Evolutionary conservation across 306 rosid genomes (phyloP).

Genomic region (Sechiopsis laciniata): DNA sequence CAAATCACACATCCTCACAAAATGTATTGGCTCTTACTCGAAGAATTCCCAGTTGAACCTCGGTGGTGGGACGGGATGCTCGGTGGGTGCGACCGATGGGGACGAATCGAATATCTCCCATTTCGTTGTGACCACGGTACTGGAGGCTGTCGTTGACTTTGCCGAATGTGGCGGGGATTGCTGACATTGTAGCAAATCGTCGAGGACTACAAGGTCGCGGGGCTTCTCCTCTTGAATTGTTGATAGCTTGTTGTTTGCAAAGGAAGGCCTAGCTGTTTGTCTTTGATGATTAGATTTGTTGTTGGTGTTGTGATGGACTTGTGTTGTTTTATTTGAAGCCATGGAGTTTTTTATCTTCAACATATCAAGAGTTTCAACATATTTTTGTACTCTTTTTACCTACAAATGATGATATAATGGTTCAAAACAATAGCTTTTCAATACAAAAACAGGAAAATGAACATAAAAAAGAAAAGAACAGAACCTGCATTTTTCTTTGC

Average conservation of each 20-base stretch:
- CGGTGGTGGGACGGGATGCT: conserved; percentile 48
- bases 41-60: conserved; percentile 86
- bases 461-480: not conserved
- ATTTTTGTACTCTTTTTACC: conserved; percentile 93
- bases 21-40: conserved; percentile 33
- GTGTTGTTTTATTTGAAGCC: conserved; percentile 34
- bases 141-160: conserved; percentile 44
- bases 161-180: conserved; percentile 26
- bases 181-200: conserved; percentile 21
- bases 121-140: conserved; percentile 71
- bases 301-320: not conserved
- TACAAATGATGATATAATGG: conserved; percentile 20
- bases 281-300: conserved; percentile 23
- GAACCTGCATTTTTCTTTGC: conserved; percentile 97
- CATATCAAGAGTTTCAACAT: conserved; percentile 80
- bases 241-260: conserved; percentile 25
- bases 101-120: conserved; percentile 85
- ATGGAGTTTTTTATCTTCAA: conserved; percentile 64
- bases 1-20: conserved; percentile 55
- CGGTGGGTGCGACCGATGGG: conserved; percentile 41
- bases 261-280: conserved; percentile 28
- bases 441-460: not conserved
- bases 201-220: conserved; percentile 24
- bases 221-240: conserved; percentile 41
- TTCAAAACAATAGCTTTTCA: not conserved